Evolutionary conservation across 371 early-diverging fungal species (phyloP), one percentile per base, ranked within the genome.

Genomic region (Syncephalis fuscata): DNA sequence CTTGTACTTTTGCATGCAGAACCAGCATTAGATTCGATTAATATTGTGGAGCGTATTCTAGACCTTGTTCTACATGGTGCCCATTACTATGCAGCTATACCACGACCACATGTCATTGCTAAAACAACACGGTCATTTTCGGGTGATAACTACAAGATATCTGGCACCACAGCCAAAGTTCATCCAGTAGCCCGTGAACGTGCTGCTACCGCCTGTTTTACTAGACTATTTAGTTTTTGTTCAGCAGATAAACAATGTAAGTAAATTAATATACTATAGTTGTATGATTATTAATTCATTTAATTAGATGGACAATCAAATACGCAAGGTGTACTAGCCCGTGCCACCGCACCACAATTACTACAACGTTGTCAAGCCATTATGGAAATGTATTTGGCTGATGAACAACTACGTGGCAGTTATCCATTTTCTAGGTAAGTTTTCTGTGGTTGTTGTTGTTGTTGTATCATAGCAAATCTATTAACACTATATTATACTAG

Each of bases 381-480:
- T 8, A 55, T 93, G 17, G 64, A 70, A 25, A 62, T 68, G 19
- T 90, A 82, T 61, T 70, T 69, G 20, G 67, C 66, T n/a, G 89
- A 89, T 60, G 74, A 73, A 51, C 75, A 75, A 22, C 56, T 82
- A 26, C 63, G 81, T 43, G 89, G 88, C 16, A 69, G 73, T 27
- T 70, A 80, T 41, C 90, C 90, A 5, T 68, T 89, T 61, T 85
- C 91, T 51, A 73, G 80, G 73, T 75, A 65, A 56, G 62, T 66
- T 66, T 68, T 63, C 60, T 62, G 59, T 62, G 68, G 60, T 66
- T 63, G 25, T 39, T 37, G 46, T 40, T 45, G 22, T 44, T 48
- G n/a, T n/a, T 16, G n/a, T 21, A 41, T 19, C 41, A 21, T 21
- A 41, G 3, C 15, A 4, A n/a, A 5, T 41, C 19, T 21, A 41